Evolutionary conservation across 495 filamentous ascomycete genomes (phyloP).

Genomic region (Penicillium manginii): DNA sequence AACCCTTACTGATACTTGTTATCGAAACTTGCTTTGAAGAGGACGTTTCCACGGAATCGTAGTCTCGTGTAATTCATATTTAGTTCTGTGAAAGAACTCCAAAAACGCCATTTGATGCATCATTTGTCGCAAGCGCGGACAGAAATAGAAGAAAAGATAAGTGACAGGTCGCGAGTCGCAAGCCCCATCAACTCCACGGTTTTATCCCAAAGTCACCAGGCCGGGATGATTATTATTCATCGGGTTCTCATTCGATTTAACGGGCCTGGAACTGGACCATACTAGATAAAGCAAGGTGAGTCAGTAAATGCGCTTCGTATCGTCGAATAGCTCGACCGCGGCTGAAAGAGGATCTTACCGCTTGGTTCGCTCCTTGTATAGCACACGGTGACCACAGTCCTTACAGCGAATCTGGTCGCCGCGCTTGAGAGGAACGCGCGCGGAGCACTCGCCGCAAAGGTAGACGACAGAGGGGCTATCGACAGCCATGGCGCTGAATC

Average conservation of each 20-base stretch:
- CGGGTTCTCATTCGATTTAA: slow-evolving; percentile 37
- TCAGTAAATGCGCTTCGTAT: slow-evolving; percentile 16
- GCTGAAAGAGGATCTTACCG: slow-evolving; percentile 60
- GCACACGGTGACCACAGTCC: slow-evolving; percentile 91
- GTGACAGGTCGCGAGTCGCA: slow-evolving; percentile 6
- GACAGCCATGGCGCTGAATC: slow-evolving; percentile 30
- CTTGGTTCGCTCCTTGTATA: slow-evolving; percentile 98
- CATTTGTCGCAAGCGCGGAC: slow-evolving; percentile 19
- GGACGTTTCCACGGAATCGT: slow-evolving; percentile 4
- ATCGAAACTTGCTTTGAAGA: background rate
- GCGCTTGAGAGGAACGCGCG: slow-evolving; percentile 76
- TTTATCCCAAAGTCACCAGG: background rate
- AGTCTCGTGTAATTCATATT: slow-evolving; percentile 14
- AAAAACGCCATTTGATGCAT: slow-evolving; percentile 38
- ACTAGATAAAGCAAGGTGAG: slow-evolving; percentile 41
- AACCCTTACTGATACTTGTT: background rate
- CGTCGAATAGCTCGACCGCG: too few relatives aligned
- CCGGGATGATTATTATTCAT: background rate
- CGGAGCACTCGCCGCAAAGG: slow-evolving; percentile 91
- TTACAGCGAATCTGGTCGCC: slow-evolving; percentile 92
- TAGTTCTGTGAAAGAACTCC: slow-evolving; percentile 24
- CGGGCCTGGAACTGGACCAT: slow-evolving; percentile 99
- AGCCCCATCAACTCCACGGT: slow-evolving; percentile 20
- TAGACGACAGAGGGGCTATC: slow-evolving; percentile 69
- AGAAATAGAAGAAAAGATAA: slow-evolving; percentile 13